Percentiles rank a stretch among this genome's conserved stretches.
phyloP scores from a whole-genome alignment of 805 yeast genomes.

The Yarrowia keelungensis region DNA sequence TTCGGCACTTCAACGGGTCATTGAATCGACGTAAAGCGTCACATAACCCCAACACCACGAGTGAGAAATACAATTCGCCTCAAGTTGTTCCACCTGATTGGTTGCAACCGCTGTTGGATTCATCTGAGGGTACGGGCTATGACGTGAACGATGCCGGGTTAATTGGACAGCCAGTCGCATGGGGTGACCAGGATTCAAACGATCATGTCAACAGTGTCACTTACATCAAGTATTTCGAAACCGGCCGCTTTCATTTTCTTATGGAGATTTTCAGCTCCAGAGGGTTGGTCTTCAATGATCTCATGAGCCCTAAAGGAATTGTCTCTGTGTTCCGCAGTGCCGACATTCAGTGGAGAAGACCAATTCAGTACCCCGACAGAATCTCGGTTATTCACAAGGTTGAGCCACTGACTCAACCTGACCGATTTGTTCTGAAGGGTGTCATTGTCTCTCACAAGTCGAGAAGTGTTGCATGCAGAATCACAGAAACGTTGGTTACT shows the following conservation, averaged over 20 bases:
- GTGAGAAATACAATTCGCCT: background rate
- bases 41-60: too few relatives aligned
- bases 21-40: too few relatives aligned
- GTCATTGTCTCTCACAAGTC: conserved; percentile 16
- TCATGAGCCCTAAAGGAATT: conserved; percentile 18
- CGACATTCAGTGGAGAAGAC: conserved; percentile 21
- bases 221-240: conserved; percentile 19
- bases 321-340: conserved; percentile 22
- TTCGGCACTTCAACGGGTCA: too few relatives aligned
- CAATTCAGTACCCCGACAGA: conserved; percentile 16
- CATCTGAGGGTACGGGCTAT: conserved; percentile 10
- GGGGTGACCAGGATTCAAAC: conserved; percentile 25
- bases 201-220: conserved; percentile 25
- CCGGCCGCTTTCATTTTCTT: conserved; percentile 22
- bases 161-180: conserved; percentile 7
- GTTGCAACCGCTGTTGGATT: conserved; percentile 3
- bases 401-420: conserved; percentile 6
- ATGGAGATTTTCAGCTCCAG: conserved; percentile 4
- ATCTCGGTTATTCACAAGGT: conserved; percentile 23
- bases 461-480: conserved; percentile 12
- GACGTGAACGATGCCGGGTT: conserved; percentile 16
- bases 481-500: conserved; percentile 17
- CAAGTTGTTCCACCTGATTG: conserved; percentile 1
- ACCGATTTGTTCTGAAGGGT: conserved; percentile 8
- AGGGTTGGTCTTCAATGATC: conserved; percentile 5